Evolutionary conservation across 164 flowering plant genomes (phyloP), one percentile per base, ranked within the genome.

Genomic region (Piper longum): DNA sequence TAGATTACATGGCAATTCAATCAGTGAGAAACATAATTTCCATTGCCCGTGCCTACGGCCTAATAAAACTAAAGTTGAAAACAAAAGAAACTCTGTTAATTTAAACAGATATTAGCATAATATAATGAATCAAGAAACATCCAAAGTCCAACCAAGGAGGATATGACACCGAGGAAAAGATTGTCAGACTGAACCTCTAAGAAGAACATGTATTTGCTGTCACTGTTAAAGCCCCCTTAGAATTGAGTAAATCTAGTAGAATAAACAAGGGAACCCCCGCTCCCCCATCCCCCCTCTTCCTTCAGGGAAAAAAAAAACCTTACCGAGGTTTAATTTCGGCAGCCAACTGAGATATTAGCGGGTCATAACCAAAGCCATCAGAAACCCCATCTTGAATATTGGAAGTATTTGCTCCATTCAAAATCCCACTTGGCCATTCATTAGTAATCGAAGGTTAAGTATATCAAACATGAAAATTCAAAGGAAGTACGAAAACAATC

Each of bases 311-410:
- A 12, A 48, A 48, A 14, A 48, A 48, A 48, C 7, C 83, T 70
- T 77, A 93, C 99, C 99, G 86, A 62, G 99, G 99, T 74, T 88
- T 90, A 48, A 93, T 78, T 66, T 93, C 99, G 5, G 85, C 78
- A 59, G 79, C 97, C 72, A 93, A 74, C 72, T 93, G 91, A 36
- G 96, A 76, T 5, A 88, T 66, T 1, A 77, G 71, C 36, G 79
- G 78, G 76, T 88, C 89, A 69, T 71, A 72, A 41, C 87, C 82
- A 14, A 69, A 63, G 16, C 80, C 64, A 73, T 81, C 85, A 13
- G 84, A 74, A 45, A 88, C 61, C 70, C 80, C 96, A 4, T 72
- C 66, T 45, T 88, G 85, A 65, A 80, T 61, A 74, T 79, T 82
- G 64, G 84, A 69, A 60, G 72, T 56, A 63, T 76, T 70, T 70